Evolutionary conservation across 495 filamentous ascomycete species (phyloP), one percentile per base, ranked within the genome.

Genomic region (Lentithecium fluviatile): DNA sequence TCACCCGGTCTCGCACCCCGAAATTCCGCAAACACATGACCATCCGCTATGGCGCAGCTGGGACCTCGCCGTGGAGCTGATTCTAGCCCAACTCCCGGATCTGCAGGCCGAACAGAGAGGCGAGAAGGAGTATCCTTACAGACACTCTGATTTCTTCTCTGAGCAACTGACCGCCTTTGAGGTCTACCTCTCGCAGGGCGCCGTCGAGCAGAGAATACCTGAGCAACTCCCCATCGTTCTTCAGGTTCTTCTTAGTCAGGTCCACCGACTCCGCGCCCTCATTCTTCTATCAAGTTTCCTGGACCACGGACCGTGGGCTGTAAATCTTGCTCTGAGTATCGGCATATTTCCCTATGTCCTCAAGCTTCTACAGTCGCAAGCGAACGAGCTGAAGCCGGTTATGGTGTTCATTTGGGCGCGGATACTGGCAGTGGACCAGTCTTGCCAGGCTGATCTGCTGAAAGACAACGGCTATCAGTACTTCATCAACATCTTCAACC

Each of bases 321-420:
- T 99, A 21, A 92, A 96, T 71, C 81, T 97, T 45, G 94, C 94
- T 6, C 77, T 99, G 20, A 95, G 90, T 69, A 99, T 99, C 59
- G 94, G 94, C 26, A 99, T 99, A 48, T 99, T 99, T 74, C 94
- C 94, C 0, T 99, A 99, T 65, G 94, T 99, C 6, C 79, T 97
- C 17, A 97, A 97, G 71, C 79, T 99, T 36, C 78, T 99, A 23
- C 95, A 97, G 69, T 97, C 95, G 7, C 91, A 93, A 46, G 94
- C 94, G 0, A 82, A 89, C 46, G 94, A 99, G 71, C 76, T 99
- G 49, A 97, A 97, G 69, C 92, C 94, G 0, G 92, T 97, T 24
- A 97, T 99, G 93, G 91, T 99, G 19, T 99, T 97, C 74, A 99
- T 99, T 60, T 99, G 94, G 94, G 91, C 95, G 11, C 83, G 94